These are phyloP conservation scores for Vitis rotundifolia DNA, from an alignment of 164 flowering plant species.

Conservation along the genomic window DNA sequence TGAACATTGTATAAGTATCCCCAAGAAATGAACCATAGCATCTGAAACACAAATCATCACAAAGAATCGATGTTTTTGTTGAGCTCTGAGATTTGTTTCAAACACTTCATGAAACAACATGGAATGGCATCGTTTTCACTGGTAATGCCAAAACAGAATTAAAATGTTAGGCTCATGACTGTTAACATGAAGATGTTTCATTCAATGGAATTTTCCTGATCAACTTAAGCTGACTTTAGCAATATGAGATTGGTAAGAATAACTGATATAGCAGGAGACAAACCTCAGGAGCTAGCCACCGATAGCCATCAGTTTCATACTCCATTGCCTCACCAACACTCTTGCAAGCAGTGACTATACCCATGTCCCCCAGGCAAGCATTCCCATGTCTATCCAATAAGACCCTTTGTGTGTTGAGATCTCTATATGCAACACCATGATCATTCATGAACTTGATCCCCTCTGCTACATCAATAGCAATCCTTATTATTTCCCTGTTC, in stretches of 20 bases:
- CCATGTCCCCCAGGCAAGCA: slow-evolving; percentile 92
- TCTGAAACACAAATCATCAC: not conserved
- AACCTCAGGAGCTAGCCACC: slow-evolving; percentile 99
- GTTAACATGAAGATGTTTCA: too few relatives aligned
- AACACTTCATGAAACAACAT: too few relatives aligned
- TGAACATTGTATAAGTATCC: not conserved
- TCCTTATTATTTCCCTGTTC: slow-evolving; percentile 67
- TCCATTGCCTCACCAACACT: slow-evolving; percentile 80
- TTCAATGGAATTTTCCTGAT: too few relatives aligned
- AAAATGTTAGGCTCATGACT: too few relatives aligned
- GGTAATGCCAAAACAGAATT: too few relatives aligned
- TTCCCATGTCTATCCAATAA: slow-evolving; percentile 81
- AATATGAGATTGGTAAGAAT: not conserved
- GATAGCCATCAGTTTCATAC: slow-evolving; percentile 91
- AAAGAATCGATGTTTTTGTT: too few relatives aligned
- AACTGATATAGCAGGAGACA: slow-evolving; percentile 18
- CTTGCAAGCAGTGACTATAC: slow-evolving; percentile 75
- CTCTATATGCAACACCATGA: slow-evolving; percentile 77
- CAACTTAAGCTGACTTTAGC: not conserved
- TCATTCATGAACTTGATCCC: slow-evolving; percentile 93
- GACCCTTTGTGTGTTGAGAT: slow-evolving; percentile 77
- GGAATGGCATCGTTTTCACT: too few relatives aligned
- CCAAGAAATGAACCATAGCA: not conserved
- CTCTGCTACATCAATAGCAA: slow-evolving; percentile 77
- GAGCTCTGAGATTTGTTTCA: too few relatives aligned